Evolutionary conservation across 352 stramenopile genomes (phyloP).

Genomic region (Globisporangium alternatum): DNA sequence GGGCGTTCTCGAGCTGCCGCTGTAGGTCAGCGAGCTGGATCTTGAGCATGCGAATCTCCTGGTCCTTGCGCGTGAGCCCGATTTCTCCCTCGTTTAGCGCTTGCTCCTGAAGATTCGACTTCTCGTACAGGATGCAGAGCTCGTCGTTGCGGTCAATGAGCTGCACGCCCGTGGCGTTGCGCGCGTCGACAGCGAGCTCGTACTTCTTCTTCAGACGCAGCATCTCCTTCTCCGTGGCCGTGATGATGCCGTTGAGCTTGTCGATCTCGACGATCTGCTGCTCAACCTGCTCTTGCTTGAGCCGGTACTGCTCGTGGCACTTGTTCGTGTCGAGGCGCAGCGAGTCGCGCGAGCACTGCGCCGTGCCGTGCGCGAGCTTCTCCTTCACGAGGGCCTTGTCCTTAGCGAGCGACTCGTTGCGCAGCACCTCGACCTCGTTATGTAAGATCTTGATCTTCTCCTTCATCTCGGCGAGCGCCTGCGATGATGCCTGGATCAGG

Average conservation of each 20-base stretch:
- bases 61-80: conserved; percentile 76
- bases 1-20: conserved; percentile 68
- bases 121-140: conserved; percentile 94
- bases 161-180: conserved; percentile 89
- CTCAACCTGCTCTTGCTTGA: conserved; percentile 91
- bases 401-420: conserved; percentile 91
- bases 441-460: conserved; percentile 96
- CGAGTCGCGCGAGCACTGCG: conserved; percentile 87
- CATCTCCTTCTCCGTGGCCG: conserved; percentile 88
- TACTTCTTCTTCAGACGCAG: conserved; percentile 92
- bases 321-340: conserved; percentile 91
- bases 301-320: conserved; percentile 82
- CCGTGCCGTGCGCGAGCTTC: conserved; percentile 75
- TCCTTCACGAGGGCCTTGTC: conserved; percentile 93
- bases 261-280: conserved; percentile 96
- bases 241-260: conserved; percentile 94
- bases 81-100: conserved; percentile 80
- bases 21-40: conserved; percentile 72
- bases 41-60: conserved; percentile 75
- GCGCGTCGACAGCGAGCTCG: conserved; percentile 83
- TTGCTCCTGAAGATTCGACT: conserved; percentile 88
- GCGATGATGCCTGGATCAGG: conserved; percentile 88
- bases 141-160: conserved; percentile 95
- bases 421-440: conserved; percentile 93
- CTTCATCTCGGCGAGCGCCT: conserved; percentile 94